Conservation (phyloP, 257 asterid genomes). For the Lycium ferocissimum region DNA sequence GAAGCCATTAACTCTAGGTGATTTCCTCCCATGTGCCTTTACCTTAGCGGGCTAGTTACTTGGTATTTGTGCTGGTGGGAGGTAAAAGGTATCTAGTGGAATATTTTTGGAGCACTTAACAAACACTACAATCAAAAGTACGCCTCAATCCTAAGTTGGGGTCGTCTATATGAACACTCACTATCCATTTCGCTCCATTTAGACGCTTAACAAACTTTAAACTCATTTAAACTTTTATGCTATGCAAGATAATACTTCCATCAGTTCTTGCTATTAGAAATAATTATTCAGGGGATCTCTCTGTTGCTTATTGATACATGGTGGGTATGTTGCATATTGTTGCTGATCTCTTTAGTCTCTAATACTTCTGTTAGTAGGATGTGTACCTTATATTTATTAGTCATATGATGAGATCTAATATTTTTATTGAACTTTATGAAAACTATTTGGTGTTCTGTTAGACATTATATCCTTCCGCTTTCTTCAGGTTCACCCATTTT, state of each 20-base stretch:
- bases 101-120: not conserved
- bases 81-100: not conserved
- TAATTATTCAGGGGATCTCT: slow-evolving; percentile 4
- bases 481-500: not conserved
- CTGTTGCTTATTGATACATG: not conserved
- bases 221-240: not conserved
- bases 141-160: slow-evolving; percentile 2
- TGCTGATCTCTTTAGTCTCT: slow-evolving; percentile 1
- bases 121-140: slow-evolving; percentile 5
- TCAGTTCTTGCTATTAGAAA: not conserved
- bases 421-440: not conserved
- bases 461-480: not conserved
- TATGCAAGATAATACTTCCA: slow-evolving; percentile 12
- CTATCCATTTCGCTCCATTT: not conserved
- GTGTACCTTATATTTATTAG: not conserved
- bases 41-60: not conserved
- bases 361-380: slow-evolving; percentile 23
- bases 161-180: not conserved
- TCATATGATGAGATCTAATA: not conserved
- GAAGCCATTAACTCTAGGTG: not conserved
- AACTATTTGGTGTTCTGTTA: not conserved
- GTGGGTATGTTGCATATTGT: not conserved
- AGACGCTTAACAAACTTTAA: not conserved
- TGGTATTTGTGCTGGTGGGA: not conserved
- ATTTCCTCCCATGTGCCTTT: not conserved